Base-by-base conservation (phyloP, 768 basidiomycete genomes). In the Amanita molliuscula region DNA sequence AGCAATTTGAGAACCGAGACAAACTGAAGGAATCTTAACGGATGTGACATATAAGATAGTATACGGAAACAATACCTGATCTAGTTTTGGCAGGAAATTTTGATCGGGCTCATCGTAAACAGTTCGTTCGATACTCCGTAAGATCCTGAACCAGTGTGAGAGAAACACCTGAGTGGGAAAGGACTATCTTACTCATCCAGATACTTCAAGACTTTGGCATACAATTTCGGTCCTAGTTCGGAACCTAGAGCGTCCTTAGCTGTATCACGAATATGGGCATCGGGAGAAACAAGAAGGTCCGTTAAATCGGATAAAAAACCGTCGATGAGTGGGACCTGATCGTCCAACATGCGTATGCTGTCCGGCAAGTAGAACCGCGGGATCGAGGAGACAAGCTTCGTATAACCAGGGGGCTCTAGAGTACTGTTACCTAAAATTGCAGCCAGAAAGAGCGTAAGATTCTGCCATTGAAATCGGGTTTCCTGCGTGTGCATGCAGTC, bases 391-490 rank as follows among this genome's bases (percentile, higher is more conserved):
- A 73, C 66, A 20, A 88, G 65, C 20, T 73, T 68, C n/a, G 66
- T 63, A 29, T 74, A 63, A 36, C 80, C 70, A 28, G 75, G 70
- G 38, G 71, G 67, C 13, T 84, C 78, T 35, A 71, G 67, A 16
- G 79, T 66, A 53, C 84, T 84, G 5, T 77, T 69, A 4, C 84
- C 84, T 33, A 82, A 81, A n/a, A 82, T 73, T 0, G 86, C 77
- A 3, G 87, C 79, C 34, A 94, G 68, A 64, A 85, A 88, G 20
- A 90, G 66, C 0, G 86, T 82, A 10, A 90, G 67, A 59, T 93
- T 90, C 58, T 88, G 83, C 91, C 92, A 96, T 56, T 90, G 85
- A 33, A 73, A 76, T 36, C 81, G 76, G 55, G 79, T 74, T 16
- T 89, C 87, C 87, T 90, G 54, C 4, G 7, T 23, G 29, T 34